These are phyloP conservation scores for Lactifluus echinatus DNA, from an alignment of 768 basidiomycete genomes.

Conservation along the genomic window DNA sequence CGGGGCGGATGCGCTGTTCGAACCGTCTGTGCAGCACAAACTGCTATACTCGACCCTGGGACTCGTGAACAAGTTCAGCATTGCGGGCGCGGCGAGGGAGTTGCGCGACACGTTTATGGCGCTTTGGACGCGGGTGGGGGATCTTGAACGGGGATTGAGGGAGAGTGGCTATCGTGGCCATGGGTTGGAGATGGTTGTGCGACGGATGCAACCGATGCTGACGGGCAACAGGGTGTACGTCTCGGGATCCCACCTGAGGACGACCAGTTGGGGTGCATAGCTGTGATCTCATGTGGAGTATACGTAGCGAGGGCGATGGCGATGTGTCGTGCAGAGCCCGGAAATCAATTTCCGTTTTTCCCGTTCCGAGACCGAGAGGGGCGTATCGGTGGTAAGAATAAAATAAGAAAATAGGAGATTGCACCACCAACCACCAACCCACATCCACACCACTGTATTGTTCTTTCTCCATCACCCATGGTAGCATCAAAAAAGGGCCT, in stretches of 20 bases:
- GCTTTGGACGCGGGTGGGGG: conserved; percentile 1
- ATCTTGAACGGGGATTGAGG: background rate
- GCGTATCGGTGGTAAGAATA: too few relatives aligned
- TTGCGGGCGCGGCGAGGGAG: background rate
- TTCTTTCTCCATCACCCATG: background rate
- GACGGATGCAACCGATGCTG: background rate
- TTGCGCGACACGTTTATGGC: background rate
- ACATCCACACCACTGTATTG: too few relatives aligned
- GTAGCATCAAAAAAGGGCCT: conserved; percentile 30
- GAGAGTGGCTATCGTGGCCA: conserved; percentile 7
- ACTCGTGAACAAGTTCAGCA: conserved; percentile 8
- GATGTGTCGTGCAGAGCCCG: too few relatives aligned
- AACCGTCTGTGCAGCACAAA: background rate
- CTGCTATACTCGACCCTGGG: background rate
- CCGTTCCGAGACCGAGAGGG: too few relatives aligned
- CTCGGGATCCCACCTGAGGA: too few relatives aligned
- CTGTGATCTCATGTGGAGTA: too few relatives aligned
- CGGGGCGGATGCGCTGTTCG: background rate
- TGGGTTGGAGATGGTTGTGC: conserved; percentile 8
- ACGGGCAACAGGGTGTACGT: too few relatives aligned
- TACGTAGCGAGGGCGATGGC: too few relatives aligned
- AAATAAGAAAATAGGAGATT: too few relatives aligned
- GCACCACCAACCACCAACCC: too few relatives aligned
- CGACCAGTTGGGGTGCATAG: too few relatives aligned
- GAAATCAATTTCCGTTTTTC: too few relatives aligned